Conservation (phyloP, 805 yeast species). For the Dipodascopsis uninucleata region DNA sequence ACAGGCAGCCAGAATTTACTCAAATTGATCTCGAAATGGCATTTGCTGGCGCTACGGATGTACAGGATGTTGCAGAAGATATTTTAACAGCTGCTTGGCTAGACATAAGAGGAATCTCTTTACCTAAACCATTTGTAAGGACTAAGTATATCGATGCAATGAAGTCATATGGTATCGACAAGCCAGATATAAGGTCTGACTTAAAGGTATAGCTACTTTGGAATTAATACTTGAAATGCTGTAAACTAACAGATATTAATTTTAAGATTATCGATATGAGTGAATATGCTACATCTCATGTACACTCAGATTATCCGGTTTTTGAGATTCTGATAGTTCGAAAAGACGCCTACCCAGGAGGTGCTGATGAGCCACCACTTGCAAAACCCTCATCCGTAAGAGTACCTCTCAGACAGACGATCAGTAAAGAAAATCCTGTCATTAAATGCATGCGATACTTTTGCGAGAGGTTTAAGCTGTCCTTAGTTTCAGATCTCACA, state of each 20-base stretch:
- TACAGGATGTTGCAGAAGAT: constrained; percentile 59
- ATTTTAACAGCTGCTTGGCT: constrained; percentile 57
- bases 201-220: constrained; percentile 8
- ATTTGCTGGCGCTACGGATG: constrained; percentile 66
- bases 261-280: constrained; percentile 51
- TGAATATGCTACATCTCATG: constrained; percentile 38
- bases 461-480: no score
- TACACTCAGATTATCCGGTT: constrained; percentile 54
- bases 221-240: no score
- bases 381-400: no score
- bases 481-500: neutral
- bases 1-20: constrained; percentile 96
- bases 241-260: constrained; percentile 38
- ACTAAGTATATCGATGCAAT: constrained; percentile 69
- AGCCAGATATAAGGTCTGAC: constrained; percentile 73
- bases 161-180: constrained; percentile 79
- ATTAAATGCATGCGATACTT: no score
- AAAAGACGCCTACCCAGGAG: no score
- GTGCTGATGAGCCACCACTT: no score
- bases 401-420: no score
- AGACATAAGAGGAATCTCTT: constrained; percentile 37
- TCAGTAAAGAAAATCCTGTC: no score
- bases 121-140: constrained; percentile 38
- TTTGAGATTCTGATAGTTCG: constrained; percentile 75
- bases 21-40: constrained; percentile 96